Percentiles rank a stretch among this genome's conserved stretches.
Evolutionary conservation across 169 alveolate genomes (phyloP).

Genomic region (Plasmodium ovale): DNA sequence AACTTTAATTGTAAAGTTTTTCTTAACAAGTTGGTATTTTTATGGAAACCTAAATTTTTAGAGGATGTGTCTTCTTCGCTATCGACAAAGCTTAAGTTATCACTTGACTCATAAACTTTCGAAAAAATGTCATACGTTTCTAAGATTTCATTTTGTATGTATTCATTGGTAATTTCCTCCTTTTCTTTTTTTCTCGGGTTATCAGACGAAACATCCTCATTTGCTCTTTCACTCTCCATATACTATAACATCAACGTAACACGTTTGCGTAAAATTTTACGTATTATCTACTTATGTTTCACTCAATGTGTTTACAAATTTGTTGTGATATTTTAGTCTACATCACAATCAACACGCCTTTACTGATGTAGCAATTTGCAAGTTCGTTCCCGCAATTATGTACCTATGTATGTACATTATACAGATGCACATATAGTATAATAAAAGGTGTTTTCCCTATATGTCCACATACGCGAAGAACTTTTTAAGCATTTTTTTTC

Average conservation of each 20-base stretch:
- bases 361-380: not conserved
- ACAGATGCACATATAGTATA: not conserved
- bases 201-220: constrained; percentile 9
- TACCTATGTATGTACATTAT: no score
- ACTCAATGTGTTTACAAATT: not conserved
- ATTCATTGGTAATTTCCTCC: constrained; percentile 25
- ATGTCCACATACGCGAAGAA: no score
- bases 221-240: constrained; percentile 23
- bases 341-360: not conserved
- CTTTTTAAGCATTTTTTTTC: no score
- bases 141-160: constrained; percentile 58
- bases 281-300: no score
- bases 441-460: no score
- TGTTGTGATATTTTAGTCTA: not conserved
- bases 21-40: not conserved
- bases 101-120: constrained; percentile 60
- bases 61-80: constrained; percentile 72
- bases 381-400: not conserved
- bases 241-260: constrained; percentile 10
- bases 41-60: constrained; percentile 56
- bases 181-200: constrained; percentile 23
- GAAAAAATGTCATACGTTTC: constrained; percentile 72
- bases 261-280: no score
- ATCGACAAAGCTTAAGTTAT: constrained; percentile 65
- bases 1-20: not conserved